Percentiles rank a stretch among this genome's conserved stretches.
phyloP scores from a whole-genome alignment of 805 yeast genomes.

The Saccharomycopsis vini region DNA sequence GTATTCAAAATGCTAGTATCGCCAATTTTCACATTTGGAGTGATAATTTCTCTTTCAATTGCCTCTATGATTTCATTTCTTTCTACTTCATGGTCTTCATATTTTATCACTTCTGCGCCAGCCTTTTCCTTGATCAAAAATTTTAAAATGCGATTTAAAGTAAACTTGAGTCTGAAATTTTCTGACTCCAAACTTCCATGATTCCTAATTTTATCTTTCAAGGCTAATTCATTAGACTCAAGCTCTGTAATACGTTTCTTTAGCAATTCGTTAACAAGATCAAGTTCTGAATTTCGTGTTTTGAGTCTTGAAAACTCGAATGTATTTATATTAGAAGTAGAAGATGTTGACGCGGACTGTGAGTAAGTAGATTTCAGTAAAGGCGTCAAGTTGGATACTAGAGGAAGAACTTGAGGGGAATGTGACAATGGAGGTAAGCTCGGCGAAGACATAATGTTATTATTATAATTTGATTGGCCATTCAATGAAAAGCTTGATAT shows the following conservation, averaged over 20 bases:
- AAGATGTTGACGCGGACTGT: neutral
- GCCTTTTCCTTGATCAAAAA: conserved; percentile 8
- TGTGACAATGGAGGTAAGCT: conserved; percentile 6
- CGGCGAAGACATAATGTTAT: neutral
- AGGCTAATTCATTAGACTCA: conserved; percentile 30
- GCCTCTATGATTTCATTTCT: conserved; percentile 24
- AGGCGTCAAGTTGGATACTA: neutral
- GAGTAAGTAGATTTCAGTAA: no score
- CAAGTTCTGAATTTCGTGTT: conserved; percentile 80
- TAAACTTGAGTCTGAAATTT: conserved; percentile 11
- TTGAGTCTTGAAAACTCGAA: conserved; percentile 37
- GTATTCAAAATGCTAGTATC: neutral
- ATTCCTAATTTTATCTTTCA: neutral
- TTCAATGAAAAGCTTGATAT: neutral
- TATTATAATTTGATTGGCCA: neutral
- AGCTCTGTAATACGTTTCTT: conserved; percentile 75
- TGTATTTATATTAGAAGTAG: neutral
- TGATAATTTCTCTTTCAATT: conserved; percentile 15
- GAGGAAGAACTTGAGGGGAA: no score
- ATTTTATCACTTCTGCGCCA: neutral
- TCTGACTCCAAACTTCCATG: conserved; percentile 2
- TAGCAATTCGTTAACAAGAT: conserved; percentile 82
- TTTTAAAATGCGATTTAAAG: conserved; percentile 16
- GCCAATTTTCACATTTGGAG: conserved; percentile 15
- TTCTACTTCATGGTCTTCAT: neutral